Conservation (phyloP, 2,329 filamentous ascomycete species). For the Ilyonectria sp. region DNA sequence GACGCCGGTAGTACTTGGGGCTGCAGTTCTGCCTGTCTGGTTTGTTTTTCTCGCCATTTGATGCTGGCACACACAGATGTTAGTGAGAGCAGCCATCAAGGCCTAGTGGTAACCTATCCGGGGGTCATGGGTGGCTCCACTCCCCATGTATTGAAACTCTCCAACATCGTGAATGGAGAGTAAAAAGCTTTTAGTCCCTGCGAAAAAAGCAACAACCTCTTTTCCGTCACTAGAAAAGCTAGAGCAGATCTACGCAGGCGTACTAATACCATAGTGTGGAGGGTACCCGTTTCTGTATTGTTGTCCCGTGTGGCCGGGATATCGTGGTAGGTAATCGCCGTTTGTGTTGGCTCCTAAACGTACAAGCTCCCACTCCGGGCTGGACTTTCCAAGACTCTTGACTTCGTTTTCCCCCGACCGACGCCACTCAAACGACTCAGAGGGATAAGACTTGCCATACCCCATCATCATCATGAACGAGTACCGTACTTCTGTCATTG, state of each 20-base stretch:
- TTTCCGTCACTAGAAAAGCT: constrained; percentile 8
- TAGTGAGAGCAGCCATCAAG: constrained; percentile 13
- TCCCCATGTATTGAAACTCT: constrained; percentile 14
- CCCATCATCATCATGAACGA: constrained; percentile 35
- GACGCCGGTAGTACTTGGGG: too few relatives aligned
- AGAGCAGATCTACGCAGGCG: not conserved
- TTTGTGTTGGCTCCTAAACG: constrained; percentile 18
- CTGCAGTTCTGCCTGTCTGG: too few relatives aligned
- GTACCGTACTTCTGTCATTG: not conserved
- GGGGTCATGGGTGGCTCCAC: constrained; percentile 1
- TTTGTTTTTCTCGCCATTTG: constrained; percentile 1
- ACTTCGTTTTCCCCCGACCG: constrained; percentile 34
- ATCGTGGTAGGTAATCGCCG: not conserved
- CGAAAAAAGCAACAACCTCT: constrained; percentile 10
- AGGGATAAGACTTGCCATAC: not conserved
- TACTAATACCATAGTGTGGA: not conserved
- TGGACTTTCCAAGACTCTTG: constrained; percentile 31
- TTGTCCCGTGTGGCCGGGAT: not conserved
- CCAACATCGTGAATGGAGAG: not conserved
- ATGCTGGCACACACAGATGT: constrained; percentile 8
- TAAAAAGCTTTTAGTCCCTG: not conserved
- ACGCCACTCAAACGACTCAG: constrained; percentile 39
- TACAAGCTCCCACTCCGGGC: constrained; percentile 38
- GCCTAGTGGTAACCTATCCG: constrained; percentile 27
- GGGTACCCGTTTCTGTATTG: not conserved